These are phyloP conservation scores for Solanum lignicaule DNA, from an alignment of 257 asterid species.

Conservation along the genomic window DNA sequence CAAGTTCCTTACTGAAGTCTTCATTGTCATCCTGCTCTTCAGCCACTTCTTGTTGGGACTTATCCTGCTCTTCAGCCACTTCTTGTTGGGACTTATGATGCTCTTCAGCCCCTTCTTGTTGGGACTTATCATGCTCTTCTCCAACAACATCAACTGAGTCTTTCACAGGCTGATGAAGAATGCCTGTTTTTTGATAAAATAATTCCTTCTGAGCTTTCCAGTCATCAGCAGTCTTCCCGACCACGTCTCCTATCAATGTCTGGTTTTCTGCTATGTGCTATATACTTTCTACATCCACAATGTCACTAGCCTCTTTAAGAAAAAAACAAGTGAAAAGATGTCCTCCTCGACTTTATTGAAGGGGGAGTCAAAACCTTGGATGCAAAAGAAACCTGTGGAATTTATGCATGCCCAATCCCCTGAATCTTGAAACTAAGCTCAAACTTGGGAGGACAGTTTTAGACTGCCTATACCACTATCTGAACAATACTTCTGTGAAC, in stretches of 20 bases:
- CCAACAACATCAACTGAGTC: background rate
- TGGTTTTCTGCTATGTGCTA: constrained; percentile 53
- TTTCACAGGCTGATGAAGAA: background rate
- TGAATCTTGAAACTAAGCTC: background rate
- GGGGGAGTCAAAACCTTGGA: background rate
- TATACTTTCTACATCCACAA: constrained; percentile 46
- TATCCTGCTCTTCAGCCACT: background rate
- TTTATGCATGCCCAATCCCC: background rate
- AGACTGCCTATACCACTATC: background rate
- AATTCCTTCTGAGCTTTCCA: constrained; percentile 51
- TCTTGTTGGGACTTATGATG: background rate
- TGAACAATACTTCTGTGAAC: background rate
- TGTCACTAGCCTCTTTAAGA: constrained; percentile 47
- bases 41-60: background rate
- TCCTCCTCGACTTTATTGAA: background rate
- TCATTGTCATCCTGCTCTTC: background rate
- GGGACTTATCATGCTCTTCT: background rate
- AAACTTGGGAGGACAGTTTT: background rate
- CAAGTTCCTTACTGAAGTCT: constrained; percentile 24
- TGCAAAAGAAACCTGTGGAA: background rate
- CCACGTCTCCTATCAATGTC: constrained; percentile 44
- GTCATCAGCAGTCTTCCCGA: constrained; percentile 43
- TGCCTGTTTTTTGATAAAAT: constrained; percentile 43
- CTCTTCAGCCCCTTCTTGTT: background rate
- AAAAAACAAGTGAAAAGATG: background rate